These are phyloP conservation scores for Botrytis byssoidea DNA, from an alignment of 2,329 filamentous ascomycete genomes.

Conservation along the genomic window DNA sequence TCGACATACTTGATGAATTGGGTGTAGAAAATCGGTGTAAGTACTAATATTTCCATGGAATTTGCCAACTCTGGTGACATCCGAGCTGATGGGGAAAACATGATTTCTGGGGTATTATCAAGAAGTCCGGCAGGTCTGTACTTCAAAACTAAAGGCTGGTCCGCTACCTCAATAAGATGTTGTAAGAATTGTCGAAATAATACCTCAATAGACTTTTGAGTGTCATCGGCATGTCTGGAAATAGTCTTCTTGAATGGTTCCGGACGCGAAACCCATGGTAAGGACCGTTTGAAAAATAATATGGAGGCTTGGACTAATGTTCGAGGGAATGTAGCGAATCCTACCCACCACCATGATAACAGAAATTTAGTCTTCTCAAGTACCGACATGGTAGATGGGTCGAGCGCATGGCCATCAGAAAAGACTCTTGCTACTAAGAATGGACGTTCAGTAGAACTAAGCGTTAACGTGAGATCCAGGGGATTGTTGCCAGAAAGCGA, in stretches of 20 bases:
- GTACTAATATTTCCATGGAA: conserved; percentile 53
- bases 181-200: conserved; percentile 50
- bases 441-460: conserved; percentile 53
- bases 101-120: conserved; percentile 41
- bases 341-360: conserved; percentile 64
- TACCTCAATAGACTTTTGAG: conserved; percentile 49
- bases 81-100: conserved; percentile 40
- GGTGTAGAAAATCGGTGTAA: conserved; percentile 66
- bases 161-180: conserved; percentile 49
- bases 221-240: conserved; percentile 50
- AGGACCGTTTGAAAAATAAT: conserved; percentile 55
- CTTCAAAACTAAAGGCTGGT: conserved; percentile 48
- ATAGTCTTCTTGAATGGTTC: conserved; percentile 59
- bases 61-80: conserved; percentile 29
- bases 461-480: conserved; percentile 64
- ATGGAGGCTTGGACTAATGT: conserved; percentile 60
- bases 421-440: conserved; percentile 63
- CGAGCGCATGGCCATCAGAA: conserved; percentile 50
- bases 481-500: conserved; percentile 50
- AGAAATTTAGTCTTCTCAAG: conserved; percentile 50
- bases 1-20: conserved; percentile 60
- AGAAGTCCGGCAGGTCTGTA: conserved; percentile 54
- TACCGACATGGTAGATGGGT: conserved; percentile 49
- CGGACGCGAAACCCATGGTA: conserved; percentile 65
- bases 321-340: conserved; percentile 62